A percentile compares a stretch with the other conserved stretches of the same genome.
Conservation (phyloP, 176 grass and related monocot genomes). For the Musa schizocarpa region DNA sequence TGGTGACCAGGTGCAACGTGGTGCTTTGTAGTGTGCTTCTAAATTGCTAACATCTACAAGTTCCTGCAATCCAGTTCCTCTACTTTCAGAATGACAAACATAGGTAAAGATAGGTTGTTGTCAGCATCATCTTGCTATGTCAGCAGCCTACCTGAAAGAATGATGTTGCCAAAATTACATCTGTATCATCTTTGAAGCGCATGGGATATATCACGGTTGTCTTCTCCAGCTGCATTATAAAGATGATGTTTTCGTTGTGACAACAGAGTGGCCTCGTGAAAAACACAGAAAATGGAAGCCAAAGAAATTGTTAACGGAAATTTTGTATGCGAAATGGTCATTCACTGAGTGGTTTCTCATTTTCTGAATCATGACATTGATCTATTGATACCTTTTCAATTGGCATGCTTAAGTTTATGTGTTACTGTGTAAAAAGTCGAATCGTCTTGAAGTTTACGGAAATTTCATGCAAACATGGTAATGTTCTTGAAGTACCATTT, state of each 20-base stretch:
- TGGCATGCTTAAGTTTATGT: no score
- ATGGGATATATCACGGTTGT: constrained; percentile 63
- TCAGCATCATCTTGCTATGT: not conserved
- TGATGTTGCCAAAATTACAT: constrained; percentile 64
- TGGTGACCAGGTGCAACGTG: constrained; percentile 65
- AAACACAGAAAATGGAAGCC: not conserved
- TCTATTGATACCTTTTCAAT: not conserved
- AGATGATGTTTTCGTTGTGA: not conserved
- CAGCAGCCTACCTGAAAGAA: constrained; percentile 58
- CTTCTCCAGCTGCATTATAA: constrained; percentile 39
- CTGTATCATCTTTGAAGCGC: constrained; percentile 79
- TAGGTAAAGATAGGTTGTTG: not conserved
- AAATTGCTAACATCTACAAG: constrained; percentile 42
- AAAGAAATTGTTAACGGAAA: not conserved
- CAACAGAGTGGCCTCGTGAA: not conserved
- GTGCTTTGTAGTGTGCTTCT: constrained; percentile 30
- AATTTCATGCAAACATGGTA: not conserved
- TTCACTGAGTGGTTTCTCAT: not conserved
- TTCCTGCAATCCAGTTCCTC: constrained; percentile 38
- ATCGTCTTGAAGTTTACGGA: no score
- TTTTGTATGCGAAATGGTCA: not conserved
- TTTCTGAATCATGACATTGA: not conserved
- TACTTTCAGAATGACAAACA: constrained; percentile 1
- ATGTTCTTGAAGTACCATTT: constrained; percentile 30
- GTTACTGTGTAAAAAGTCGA: no score